Conservation (phyloP, 495 filamentous ascomycete species). For the Hypoxylon trugodes region DNA sequence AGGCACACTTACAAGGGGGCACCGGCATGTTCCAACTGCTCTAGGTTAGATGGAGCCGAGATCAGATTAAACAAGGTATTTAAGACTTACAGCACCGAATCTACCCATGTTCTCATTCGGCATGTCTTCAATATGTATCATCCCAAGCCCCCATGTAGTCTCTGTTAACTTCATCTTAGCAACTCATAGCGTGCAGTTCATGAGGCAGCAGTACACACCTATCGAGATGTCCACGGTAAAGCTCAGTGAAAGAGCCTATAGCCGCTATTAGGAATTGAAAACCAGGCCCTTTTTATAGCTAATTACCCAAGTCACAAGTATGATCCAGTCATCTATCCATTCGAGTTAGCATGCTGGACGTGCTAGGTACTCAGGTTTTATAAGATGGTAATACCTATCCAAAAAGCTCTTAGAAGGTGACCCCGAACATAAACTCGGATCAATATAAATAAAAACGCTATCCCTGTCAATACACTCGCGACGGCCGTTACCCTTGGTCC, state of each 20-base stretch:
- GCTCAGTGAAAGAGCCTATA: conserved; percentile 16
- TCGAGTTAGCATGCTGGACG: background rate
- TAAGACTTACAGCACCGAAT: conserved; percentile 17
- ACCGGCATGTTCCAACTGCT: conserved; percentile 21
- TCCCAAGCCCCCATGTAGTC: conserved; percentile 32
- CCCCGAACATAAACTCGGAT: conserved; percentile 27
- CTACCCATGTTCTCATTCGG: conserved; percentile 7
- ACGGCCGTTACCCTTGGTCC: conserved; percentile 14
- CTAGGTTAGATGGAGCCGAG: background rate
- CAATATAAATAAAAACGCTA: conserved; percentile 25
- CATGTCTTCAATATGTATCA: conserved; percentile 12
- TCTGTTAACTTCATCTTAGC: conserved; percentile 13
- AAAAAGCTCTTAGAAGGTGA: conserved; percentile 7
- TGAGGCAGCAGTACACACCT: conserved; percentile 1
- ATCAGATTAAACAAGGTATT: background rate
- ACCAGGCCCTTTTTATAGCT: background rate
- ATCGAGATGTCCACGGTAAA: conserved; percentile 11
- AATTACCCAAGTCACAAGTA: conserved; percentile 25
- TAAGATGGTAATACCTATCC: conserved; percentile 12
- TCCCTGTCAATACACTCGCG: conserved; percentile 1
- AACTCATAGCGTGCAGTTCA: background rate
- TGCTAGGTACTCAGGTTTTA: background rate
- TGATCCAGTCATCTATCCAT: conserved; percentile 29
- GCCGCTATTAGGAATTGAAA: background rate
- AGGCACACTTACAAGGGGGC: conserved; percentile 18